These are phyloP conservation scores for Vicia faba DNA, from an alignment of 306 rosid genomes.

Conservation along the genomic window DNA sequence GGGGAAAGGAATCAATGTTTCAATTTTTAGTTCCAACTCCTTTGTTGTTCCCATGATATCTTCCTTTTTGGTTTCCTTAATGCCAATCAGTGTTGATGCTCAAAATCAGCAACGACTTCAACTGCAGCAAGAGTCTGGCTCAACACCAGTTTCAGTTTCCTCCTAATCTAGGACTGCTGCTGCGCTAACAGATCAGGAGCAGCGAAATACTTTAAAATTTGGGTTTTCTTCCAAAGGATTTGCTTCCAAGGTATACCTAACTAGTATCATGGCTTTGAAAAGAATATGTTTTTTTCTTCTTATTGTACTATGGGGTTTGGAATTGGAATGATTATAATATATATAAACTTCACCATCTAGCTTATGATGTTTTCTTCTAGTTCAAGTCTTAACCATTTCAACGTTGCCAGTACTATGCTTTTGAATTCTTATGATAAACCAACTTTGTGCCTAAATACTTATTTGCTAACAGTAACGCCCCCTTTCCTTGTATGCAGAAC, in stretches of 20 bases:
- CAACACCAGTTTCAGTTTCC: constrained; percentile 58
- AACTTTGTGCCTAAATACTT: neutral
- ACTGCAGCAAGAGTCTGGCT: constrained; percentile 61
- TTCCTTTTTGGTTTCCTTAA: constrained; percentile 19
- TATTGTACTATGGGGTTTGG: no score
- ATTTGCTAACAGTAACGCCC: neutral
- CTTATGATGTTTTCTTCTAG: constrained; percentile 26
- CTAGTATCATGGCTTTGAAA: no score
- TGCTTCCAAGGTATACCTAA: no score
- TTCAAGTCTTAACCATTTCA: neutral
- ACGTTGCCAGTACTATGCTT: neutral
- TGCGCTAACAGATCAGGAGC: constrained; percentile 53
- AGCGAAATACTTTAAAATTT: no score
- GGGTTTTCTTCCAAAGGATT: no score
- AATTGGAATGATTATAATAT: no score
- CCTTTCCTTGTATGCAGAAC: constrained; percentile 42
- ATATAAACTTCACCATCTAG: no score
- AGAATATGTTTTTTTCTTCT: no score
- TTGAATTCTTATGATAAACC: neutral
- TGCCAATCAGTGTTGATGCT: constrained; percentile 72
- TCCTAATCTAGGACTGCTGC: constrained; percentile 63
- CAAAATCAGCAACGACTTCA: constrained; percentile 74
- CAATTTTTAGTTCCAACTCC: neutral
- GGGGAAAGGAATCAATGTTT: neutral
- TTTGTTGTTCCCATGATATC: neutral